These are phyloP conservation scores for Stachybotrys chartarum DNA, from an alignment of 2,329 filamentous ascomycete genomes.

Conservation along the genomic window DNA sequence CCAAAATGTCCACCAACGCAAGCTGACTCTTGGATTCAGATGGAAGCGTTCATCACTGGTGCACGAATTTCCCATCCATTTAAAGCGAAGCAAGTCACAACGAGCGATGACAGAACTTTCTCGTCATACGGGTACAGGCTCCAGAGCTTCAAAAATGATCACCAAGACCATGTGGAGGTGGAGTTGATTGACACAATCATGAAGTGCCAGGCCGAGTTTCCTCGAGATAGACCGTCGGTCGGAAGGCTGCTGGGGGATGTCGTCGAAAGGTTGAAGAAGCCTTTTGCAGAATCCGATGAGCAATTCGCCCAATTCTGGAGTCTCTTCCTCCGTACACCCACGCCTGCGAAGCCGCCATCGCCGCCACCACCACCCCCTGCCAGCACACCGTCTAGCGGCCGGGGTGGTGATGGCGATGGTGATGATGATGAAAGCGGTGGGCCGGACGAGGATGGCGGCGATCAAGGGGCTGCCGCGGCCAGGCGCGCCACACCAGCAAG, in stretches of 20 bases:
- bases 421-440: neutral
- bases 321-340: neutral
- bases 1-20: neutral
- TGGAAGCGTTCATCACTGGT: slow-evolving; percentile 17
- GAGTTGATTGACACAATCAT: neutral
- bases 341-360: neutral
- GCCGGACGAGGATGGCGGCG: too few species aligned
- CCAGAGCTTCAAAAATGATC: neutral
- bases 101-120: neutral
- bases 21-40: slow-evolving; percentile 7
- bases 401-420: neutral
- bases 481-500: too few species aligned
- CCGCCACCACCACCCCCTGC: too few species aligned
- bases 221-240: neutral
- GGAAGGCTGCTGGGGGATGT: neutral
- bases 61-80: slow-evolving; percentile 6
- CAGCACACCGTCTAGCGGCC: neutral
- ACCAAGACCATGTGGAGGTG: neutral
- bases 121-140: neutral
- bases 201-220: neutral
- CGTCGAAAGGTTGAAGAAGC: neutral
- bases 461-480: too few species aligned
- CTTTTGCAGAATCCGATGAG: neutral
- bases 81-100: neutral
- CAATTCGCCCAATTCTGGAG: neutral